Evolutionary conservation across 176 grass and related monocot species (phyloP).

Genomic region (Paspalum vaginatum): DNA sequence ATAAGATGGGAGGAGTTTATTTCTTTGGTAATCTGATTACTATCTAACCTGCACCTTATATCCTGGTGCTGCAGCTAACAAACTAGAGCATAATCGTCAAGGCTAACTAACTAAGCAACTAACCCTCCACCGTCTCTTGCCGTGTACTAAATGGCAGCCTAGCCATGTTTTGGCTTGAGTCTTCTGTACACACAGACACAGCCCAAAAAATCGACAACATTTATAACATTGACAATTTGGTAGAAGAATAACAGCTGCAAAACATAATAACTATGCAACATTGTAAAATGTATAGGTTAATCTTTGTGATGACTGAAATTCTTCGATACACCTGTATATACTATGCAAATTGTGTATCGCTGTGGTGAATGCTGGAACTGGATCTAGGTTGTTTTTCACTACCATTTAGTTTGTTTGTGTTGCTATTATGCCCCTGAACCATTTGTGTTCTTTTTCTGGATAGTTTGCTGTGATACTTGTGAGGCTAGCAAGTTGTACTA

Average conservation of each 20-base stretch:
- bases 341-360: conserved; percentile 9
- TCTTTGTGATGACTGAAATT: background rate
- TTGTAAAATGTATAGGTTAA: background rate
- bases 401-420: conserved; percentile 1
- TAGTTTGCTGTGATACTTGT: conserved; percentile 16
- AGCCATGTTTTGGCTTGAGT: no score
- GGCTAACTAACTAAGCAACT: no score
- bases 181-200: no score
- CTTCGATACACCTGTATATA: background rate
- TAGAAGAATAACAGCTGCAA: background rate
- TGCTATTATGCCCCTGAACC: conserved; percentile 7
- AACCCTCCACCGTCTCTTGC: no score
- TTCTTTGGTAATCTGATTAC: no score
- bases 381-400: background rate
- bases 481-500: background rate
- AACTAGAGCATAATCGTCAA: no score
- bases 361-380: conserved; percentile 17
- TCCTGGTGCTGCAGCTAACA: no score
- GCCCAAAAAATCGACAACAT: background rate
- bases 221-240: background rate
- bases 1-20: no score
- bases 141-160: no score
- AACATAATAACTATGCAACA: background rate
- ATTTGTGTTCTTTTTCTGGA: background rate
- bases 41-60: no score